Evolutionary conservation across 345 rosid species (phyloP), one percentile per base, ranked within the genome.

Genomic region (Adansonia digitata): DNA sequence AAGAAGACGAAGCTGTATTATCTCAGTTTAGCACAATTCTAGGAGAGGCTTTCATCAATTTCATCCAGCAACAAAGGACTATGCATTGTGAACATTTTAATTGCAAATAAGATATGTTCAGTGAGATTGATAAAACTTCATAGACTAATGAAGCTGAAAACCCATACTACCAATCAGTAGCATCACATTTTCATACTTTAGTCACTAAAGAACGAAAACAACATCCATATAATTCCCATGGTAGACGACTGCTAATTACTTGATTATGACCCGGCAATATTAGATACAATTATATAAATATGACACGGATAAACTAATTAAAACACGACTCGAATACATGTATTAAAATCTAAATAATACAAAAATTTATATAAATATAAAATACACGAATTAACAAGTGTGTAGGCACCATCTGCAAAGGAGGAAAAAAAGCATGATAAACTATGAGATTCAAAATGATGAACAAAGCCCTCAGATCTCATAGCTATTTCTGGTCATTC

Each of bases 401-500:
- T n/a, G n/a, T n/a, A n/a, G n/a, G n/a, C n/a, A n/a, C n/a, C n/a
- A n/a, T n/a, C n/a, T n/a, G n/a, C n/a, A n/a, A 65, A 66, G 43
- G 11, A 11, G 14, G 42, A 13, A 66, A 22, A 11, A 37, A 39
- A 65, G 1, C 27, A 40, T 40, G 3, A 22, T 55, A 40, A 22
- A 40, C 9, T n/a, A 2, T 40, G 56, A 7, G 10, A 39, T 20
- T 40, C 37, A n/a, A 37, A 20, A 20, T 18, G 48, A 51, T 17
- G 8, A 55, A 26, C 1, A 74, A n/a, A n/a, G n/a, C n/a, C n/a
- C n/a, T n/a, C n/a, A n/a, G n/a, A n/a, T n/a, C n/a, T n/a, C n/a
- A n/a, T 74, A 63, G 77, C 77, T 74, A 45, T 7, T 6, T 46
- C 40, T 60, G 70, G 35, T 74, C 77, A 62, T 63, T 49, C 39